These are phyloP conservation scores for Neurospora sp. DNA, from an alignment of 495 filamentous ascomycete genomes.

Conservation along the genomic window DNA sequence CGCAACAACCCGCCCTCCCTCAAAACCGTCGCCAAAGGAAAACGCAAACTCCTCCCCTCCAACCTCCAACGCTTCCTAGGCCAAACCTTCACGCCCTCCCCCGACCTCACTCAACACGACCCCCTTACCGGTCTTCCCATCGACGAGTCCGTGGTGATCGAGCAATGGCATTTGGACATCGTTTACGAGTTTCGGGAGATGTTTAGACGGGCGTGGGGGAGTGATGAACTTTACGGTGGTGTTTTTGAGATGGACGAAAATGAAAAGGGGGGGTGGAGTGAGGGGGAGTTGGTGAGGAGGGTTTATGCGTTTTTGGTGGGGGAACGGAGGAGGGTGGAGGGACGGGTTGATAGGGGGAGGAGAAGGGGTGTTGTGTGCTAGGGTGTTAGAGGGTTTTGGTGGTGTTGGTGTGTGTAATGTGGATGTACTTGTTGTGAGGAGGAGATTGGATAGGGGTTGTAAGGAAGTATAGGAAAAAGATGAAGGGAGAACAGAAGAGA, in stretches of 20 bases:
- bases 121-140: neutral
- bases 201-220: constrained; percentile 16
- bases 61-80: neutral
- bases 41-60: neutral
- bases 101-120: neutral
- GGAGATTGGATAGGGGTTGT: neutral
- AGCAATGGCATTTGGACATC: constrained; percentile 44
- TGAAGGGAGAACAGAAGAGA: neutral
- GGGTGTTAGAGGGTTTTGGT: neutral
- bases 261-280: constrained; percentile 29
- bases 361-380: neutral
- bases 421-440: constrained; percentile 2
- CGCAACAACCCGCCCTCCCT: constrained; percentile 1
- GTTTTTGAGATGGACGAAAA: neutral
- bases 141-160: constrained; percentile 28
- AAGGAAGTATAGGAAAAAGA: neutral
- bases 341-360: constrained; percentile 8
- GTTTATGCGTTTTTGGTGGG: constrained; percentile 41
- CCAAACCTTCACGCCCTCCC: neutral
- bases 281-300: constrained; percentile 32
- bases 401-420: neutral
- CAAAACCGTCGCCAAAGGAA: too few species aligned
- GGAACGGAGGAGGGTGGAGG: constrained; percentile 28
- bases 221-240: neutral
- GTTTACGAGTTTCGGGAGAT: constrained; percentile 34